Conservation (phyloP, 2,329 filamentous ascomycete species). For the Chalara sp. region DNA sequence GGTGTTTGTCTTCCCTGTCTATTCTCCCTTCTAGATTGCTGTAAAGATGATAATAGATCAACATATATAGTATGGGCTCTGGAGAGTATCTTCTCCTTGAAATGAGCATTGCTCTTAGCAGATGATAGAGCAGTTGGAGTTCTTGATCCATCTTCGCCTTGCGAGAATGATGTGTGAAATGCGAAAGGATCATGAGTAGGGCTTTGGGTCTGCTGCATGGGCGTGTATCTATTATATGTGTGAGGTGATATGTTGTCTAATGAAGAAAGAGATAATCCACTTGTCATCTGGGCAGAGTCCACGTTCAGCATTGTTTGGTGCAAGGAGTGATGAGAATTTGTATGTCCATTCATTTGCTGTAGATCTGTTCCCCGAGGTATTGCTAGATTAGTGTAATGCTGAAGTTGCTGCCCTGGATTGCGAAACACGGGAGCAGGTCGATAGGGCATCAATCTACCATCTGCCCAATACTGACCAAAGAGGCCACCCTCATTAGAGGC, state of each 20-base stretch:
- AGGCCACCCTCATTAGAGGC: slow-evolving; percentile 48
- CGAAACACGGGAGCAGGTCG: slow-evolving; percentile 47
- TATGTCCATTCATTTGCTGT: slow-evolving; percentile 5
- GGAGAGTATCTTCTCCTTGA: slow-evolving; percentile 61
- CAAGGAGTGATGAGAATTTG: background rate
- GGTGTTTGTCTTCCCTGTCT: slow-evolving; percentile 28
- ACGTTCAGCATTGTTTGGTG: slow-evolving; percentile 1
- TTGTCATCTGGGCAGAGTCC: slow-evolving; percentile 4
- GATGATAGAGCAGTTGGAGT: slow-evolving; percentile 17
- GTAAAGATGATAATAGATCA: slow-evolving; percentile 59
- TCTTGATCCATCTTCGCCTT: slow-evolving; percentile 13
- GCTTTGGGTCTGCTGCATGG: background rate
- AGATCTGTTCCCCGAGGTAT: slow-evolving; percentile 6
- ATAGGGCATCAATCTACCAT: slow-evolving; percentile 48
- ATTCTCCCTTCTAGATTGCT: slow-evolving; percentile 48
- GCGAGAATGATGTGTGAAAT: slow-evolving; percentile 4
- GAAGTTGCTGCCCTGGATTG: slow-evolving; percentile 38
- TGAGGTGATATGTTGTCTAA: background rate
- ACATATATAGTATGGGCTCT: slow-evolving; percentile 70
- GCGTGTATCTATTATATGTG: background rate
- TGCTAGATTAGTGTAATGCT: slow-evolving; percentile 8
- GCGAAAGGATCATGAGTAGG: too few species aligned
- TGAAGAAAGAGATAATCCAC: slow-evolving; percentile 1
- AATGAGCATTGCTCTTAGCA: slow-evolving; percentile 35
- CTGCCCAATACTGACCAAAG: slow-evolving; percentile 57